phyloP scores from a whole-genome alignment of 208 protist species.

The Sergeia podlipaevii region DNA sequence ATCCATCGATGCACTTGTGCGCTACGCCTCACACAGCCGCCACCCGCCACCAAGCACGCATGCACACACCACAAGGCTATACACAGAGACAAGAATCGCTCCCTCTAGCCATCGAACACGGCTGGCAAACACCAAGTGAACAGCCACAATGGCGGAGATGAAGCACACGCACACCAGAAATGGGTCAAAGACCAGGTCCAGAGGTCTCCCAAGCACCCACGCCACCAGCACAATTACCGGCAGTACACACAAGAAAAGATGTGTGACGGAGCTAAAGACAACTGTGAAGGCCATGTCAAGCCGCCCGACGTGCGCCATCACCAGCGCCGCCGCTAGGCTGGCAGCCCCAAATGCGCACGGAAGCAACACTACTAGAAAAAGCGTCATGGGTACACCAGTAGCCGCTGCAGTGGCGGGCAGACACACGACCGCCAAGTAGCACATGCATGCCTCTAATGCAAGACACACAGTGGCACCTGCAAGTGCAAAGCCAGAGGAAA shows the following conservation, averaged over 20 bases:
- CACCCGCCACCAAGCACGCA: conserved; percentile 37
- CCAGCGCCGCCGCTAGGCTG: conserved; percentile 44
- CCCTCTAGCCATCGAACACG: conserved; percentile 66
- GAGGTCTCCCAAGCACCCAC: conserved; percentile 35
- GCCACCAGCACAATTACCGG: conserved; percentile 50
- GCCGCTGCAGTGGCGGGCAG: conserved; percentile 25
- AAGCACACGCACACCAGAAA: conserved; percentile 60
- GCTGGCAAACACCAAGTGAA: conserved; percentile 35
- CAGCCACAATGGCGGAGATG: conserved; percentile 53
- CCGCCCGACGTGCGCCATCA: conserved; percentile 49
- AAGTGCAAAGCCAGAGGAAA: conserved; percentile 29
- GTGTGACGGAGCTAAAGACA: conserved; percentile 58
- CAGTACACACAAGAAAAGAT: conserved; percentile 71
- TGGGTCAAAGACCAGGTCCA: conserved; percentile 61
- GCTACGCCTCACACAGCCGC: too few species aligned
- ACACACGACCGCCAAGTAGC: conserved; percentile 27
- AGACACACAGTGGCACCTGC: conserved; percentile 10
- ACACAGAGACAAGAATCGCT: conserved; percentile 50
- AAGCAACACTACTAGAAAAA: conserved; percentile 53
- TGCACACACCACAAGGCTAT: conserved; percentile 36
- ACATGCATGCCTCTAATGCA: conserved; percentile 23
- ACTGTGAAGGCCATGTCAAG: conserved; percentile 77
- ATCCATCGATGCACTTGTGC: too few species aligned
- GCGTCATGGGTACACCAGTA: conserved; percentile 27
- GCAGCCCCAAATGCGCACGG: conserved; percentile 56